Evolutionary conservation across 306 rosid genomes (phyloP).

Genomic region (Cicer chorassanicum): DNA sequence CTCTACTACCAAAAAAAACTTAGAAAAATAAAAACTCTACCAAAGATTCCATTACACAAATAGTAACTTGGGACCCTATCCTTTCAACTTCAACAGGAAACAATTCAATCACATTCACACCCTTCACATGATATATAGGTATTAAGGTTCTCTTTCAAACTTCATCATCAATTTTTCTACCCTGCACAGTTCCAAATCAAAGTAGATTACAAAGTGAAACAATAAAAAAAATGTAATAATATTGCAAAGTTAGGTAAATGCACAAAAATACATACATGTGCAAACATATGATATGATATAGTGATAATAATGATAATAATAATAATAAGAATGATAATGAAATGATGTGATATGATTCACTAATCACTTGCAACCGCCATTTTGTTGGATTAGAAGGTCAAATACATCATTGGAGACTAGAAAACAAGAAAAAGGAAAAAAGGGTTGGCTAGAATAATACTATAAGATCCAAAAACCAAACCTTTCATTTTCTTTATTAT

Average conservation of each 20-base stretch:
- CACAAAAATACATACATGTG: slow-evolving; percentile 36
- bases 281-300: slow-evolving; percentile 36
- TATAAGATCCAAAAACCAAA: slow-evolving; percentile 52
- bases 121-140: slow-evolving; percentile 35
- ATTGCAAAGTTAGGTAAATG: slow-evolving; percentile 37
- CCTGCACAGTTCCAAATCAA: slow-evolving; percentile 56
- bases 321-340: not conserved
- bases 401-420: slow-evolving; percentile 51
- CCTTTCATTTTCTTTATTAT: slow-evolving; percentile 36
- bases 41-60: slow-evolving; percentile 55
- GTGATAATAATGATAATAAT: not conserved
- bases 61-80: slow-evolving; percentile 38
- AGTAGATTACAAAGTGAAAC: slow-evolving; percentile 36
- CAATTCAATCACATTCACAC: slow-evolving; percentile 49
- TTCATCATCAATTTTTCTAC: slow-evolving; percentile 41
- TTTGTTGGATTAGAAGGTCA: slow-evolving; percentile 52
- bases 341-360: slow-evolving; percentile 29
- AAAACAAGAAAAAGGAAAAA: slow-evolving; percentile 37
- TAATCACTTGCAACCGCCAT: slow-evolving; percentile 47
- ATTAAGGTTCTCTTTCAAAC: slow-evolving; percentile 13
- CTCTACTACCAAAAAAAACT: slow-evolving; percentile 46
- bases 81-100: slow-evolving; percentile 50
- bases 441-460: slow-evolving; percentile 38
- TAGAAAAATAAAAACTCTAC: slow-evolving; percentile 27
- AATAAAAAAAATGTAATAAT: not conserved